Base-by-base conservation (phyloP, 2,329 filamentous ascomycete species). In the Cadophora malorum region DNA sequence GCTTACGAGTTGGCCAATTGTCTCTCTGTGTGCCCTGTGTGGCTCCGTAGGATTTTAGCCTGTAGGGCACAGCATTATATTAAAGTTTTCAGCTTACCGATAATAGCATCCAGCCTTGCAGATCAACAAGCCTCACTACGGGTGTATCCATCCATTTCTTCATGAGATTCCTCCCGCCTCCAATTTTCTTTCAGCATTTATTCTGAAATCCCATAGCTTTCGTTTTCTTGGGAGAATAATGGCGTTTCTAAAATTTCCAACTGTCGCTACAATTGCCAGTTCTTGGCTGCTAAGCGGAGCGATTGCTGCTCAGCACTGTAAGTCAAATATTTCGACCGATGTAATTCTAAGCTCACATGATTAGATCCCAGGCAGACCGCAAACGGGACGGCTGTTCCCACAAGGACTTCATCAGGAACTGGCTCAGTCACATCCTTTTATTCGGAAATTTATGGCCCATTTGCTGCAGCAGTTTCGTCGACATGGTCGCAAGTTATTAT, bases 401-500 rank as follows among this genome's bases (percentile, higher is more conserved):
- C 56, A 3, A 25, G 21, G 35, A 59, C 33, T 8, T 41, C 56
- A 21, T 59, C 56, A 12, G 25, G 12, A 19, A 25, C 56, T 25
- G 56, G 33, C 4, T 19, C 21, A 4, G 35, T 41, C n/a, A 59
- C 56, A 16, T 59, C 56, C 2, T 59, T 41, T 16, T 59, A 25
- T 16, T 59, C 56, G 3, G 12, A 25, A 5, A 66, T 62, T 16
- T n/a, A 25, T 28, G 64, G 64, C 2, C 64, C 64, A 33, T 56
- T 25, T 33, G 1, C 63, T 1, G 31, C 33, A 2, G 64, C 31
- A 28, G 14, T 25, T 4, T 66, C 64, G 2, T 66, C 58, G 49
- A 66, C 64, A 66, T 66, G 64, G 64, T 41, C 64, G 2, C 64
- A 66, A 19, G 31, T 55, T 21, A 62, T 66, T 1, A 66, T 62